phyloP scores from a whole-genome alignment of 805 yeast genomes.

The Candida nitratophila region DNA sequence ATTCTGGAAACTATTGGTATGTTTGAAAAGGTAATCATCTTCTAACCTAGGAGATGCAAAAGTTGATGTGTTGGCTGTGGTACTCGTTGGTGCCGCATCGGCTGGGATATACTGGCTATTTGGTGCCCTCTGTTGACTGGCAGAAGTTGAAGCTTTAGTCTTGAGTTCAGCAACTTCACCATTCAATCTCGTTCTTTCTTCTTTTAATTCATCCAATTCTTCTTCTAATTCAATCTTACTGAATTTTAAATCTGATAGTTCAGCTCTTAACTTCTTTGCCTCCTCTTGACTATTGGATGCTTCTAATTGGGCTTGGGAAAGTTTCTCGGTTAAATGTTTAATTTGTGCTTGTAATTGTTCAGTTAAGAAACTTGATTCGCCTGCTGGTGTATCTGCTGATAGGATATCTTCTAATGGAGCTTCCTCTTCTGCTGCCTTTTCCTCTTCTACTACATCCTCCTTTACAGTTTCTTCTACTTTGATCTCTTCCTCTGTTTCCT shows the following conservation, averaged over 20 bases:
- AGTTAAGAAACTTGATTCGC: conserved; percentile 17
- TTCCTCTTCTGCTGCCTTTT: not conserved
- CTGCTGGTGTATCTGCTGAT: conserved; percentile 5
- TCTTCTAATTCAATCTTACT: conserved; percentile 26
- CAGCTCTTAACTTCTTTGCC: conserved; percentile 8
- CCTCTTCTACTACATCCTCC: not conserved
- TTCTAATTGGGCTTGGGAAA: conserved; percentile 4
- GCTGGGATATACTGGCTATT: not conserved
- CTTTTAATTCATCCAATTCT: conserved; percentile 30
- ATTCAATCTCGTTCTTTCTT: conserved; percentile 20
- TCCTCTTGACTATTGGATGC: not conserved
- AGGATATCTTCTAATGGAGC: conserved; percentile 13
- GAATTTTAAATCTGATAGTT: conserved; percentile 20
- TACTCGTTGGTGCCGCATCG: not conserved
- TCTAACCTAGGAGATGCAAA: not conserved
- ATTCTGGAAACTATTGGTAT: conserved; percentile 12
- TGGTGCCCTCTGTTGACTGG: not conserved
- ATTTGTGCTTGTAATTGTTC: conserved; percentile 27
- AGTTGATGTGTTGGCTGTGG: not conserved
- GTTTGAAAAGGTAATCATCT: not conserved
- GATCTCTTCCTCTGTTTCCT: not conserved
- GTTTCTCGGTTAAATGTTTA: conserved; percentile 23
- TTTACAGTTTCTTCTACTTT: not conserved
- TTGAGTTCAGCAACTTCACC: not conserved
- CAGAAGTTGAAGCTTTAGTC: not conserved